phyloP scores from a whole-genome alignment of 2,329 filamentous ascomycete genomes.

The Stagonosporopsis tanaceti region DNA sequence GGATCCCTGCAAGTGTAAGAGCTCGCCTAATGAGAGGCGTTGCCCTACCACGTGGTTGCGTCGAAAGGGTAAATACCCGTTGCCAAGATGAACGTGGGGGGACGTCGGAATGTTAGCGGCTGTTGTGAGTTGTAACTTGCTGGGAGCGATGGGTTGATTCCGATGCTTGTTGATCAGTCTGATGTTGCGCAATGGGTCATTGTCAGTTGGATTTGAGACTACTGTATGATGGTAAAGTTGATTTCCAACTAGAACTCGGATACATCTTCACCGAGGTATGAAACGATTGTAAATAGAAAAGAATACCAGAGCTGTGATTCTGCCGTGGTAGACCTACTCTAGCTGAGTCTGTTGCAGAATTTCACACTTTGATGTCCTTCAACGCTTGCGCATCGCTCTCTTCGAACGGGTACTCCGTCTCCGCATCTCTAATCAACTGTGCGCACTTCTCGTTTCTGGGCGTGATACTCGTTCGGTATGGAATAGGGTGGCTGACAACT shows the following conservation, averaged over 20 bases:
- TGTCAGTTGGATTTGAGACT: too few species aligned
- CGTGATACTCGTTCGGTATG: constrained; percentile 46
- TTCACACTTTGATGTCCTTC: constrained; percentile 16
- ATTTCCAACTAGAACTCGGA: too few species aligned
- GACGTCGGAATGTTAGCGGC: neutral
- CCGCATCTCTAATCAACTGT: constrained; percentile 44
- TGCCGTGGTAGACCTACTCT: neutral
- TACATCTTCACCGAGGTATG: too few species aligned
- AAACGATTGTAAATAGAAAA: too few species aligned
- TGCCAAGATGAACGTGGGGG: constrained; percentile 2
- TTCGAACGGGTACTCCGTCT: constrained; percentile 51
- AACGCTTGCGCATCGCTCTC: constrained; percentile 48
- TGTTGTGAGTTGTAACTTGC: neutral
- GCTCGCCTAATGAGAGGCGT: constrained; percentile 18
- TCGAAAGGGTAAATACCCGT: too few species aligned
- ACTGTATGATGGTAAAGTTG: too few species aligned
- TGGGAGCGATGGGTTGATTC: neutral
- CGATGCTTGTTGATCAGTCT: too few species aligned
- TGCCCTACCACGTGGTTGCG: constrained; percentile 5
- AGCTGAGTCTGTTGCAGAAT: neutral
- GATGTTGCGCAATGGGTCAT: too few species aligned
- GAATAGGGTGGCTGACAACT: constrained; percentile 50
- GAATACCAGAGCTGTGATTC: neutral
- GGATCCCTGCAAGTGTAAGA: constrained; percentile 8
- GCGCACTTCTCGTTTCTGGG: constrained; percentile 47